Evolutionary conservation across 2,329 filamentous ascomycete species (phyloP), one percentile per base, ranked within the genome.

Genomic region (Aspergillus neotritici): DNA sequence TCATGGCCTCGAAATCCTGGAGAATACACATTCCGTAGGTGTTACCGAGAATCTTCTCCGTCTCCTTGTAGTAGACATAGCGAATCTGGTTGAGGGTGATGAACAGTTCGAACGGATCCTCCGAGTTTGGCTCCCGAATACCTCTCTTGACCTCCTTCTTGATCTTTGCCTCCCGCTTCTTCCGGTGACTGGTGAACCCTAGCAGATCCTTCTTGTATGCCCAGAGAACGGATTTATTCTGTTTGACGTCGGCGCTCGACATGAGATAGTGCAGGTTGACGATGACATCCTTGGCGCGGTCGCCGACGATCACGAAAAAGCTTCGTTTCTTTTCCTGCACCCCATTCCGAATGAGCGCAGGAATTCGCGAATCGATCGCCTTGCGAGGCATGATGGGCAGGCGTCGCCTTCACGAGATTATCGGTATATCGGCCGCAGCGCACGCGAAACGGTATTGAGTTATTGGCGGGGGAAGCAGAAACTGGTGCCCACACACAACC

Each of bases 41-140:
- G 67, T 97, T 94, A 65, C 93, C 93, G 44, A 97, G 71, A 62
- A 98, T 96, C 76, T 96, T 97, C 61, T 98, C 93, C 21, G 93
- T 97, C 73, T 98, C 93, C 71, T 98, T 98, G 76, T 98, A 98
- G 77, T 95, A 98, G 45, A 93, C 88, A 78, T 98, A 98, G 67
- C 93, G 86, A 65, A 98, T 95, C 68, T 96, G 89, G 72, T 97
- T 87, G 44, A 95, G 82, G 46, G 89, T 93, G 57, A 97, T 85
- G 70, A 97, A 98, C 42, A 97, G 80, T 71, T 98, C 93, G 73
- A 98, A 98, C 0, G 93, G 86, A 64, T 98, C 93, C 64, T 94
- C 88, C 42, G 82, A 79, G 67, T 98, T 95, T 50, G 86, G 81
- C 68, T 98, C 93, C 61, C 94, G 82, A 54, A 90, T 88, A 34